These are phyloP conservation scores for Articulospora tetracladia DNA, from an alignment of 495 filamentous ascomycete genomes.

Conservation along the genomic window DNA sequence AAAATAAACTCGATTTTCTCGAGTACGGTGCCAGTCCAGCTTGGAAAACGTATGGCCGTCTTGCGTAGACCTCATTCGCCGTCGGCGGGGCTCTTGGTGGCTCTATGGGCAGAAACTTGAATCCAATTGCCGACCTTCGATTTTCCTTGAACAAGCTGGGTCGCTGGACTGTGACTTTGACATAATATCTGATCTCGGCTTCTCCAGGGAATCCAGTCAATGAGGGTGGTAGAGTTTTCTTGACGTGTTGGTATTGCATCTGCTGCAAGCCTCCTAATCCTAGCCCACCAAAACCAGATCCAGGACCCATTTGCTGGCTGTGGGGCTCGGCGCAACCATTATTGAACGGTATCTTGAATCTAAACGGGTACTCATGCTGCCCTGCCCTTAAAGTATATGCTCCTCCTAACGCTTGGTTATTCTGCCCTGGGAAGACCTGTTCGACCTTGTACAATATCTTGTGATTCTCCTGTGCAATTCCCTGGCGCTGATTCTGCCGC, in stretches of 20 bases:
- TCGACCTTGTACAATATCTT: conserved; percentile 67
- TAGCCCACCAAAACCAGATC: conserved; percentile 17
- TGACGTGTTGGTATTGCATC: conserved; percentile 63
- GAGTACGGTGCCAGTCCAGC: conserved; percentile 22
- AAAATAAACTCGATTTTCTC: conserved; percentile 40
- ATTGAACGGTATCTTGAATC: conserved; percentile 93
- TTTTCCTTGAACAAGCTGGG: conserved; percentile 85
- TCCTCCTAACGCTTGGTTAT: conserved; percentile 48
- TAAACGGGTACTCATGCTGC: conserved; percentile 83
- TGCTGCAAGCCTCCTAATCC: conserved; percentile 38
- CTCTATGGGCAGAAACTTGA: conserved; percentile 92
- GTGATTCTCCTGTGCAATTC: conserved; percentile 41
- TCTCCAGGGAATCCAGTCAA: conserved; percentile 74
- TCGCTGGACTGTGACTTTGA: conserved; percentile 85
- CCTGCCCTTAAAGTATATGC: conserved; percentile 71
- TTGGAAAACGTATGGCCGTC: conserved; percentile 74
- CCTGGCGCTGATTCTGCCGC: conserved; percentile 22
- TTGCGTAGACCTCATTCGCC: conserved; percentile 77
- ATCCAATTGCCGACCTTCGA: conserved; percentile 52
- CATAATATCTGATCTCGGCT: conserved; percentile 88
- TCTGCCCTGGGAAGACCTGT: conserved; percentile 59
- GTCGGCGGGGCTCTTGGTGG: conserved; percentile 66
- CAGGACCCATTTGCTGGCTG: conserved; percentile 34
- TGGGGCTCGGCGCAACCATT: conserved; percentile 65
- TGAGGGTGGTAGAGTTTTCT: conserved; percentile 82